Base-by-base conservation (phyloP, 257 asterid genomes). In the Phtheirospermum japonicum region DNA sequence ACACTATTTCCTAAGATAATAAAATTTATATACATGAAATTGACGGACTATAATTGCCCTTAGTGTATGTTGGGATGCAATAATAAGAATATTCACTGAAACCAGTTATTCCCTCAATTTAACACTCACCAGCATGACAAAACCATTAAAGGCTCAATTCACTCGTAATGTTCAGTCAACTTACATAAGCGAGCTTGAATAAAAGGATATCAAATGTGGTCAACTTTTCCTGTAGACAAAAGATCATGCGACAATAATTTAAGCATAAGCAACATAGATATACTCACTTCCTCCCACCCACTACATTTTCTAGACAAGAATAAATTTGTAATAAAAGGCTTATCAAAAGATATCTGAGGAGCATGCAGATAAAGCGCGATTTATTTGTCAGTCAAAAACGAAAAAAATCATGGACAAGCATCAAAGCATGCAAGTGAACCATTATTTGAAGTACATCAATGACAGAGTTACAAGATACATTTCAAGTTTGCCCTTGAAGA, bases 91-190 rank as follows among this genome's bases (percentile, higher is more conserved):
- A 26, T 5, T 20, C 39, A 33, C 39, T 33, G 39, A 33, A 2
- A 43, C 31, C 30, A 40, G 23, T 9, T 42, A 26, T 42, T 26
- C 14, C 62, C 37, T 61, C n/a, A 39, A 23, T 28, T 23, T 3
- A 63, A 51, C 11, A 43, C 36, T 53, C 55, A 16, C 30, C 20
- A 36, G 7, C 8, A 20, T 10, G 43, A 53, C 30, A 61, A 18
- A 7, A 30, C n/a, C 66, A 53, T 61, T 19, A 32, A 28, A 70
- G 63, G 66, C 26, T 64, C 48, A 5, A 70, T 26, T 45, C 45
- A 6, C 31, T 26, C 3, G 28, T 23, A 23, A 23, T 23, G 28
- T 23, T 40, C 52, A 50, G 33, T 50, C 45, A 49, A 67, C 20
- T 20, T 19, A 65, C 57, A 57, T 4, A 46, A 45, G 17, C 31